Conservation (phyloP, 768 basidiomycete genomes). For the Kwoniella shandongensis region DNA sequence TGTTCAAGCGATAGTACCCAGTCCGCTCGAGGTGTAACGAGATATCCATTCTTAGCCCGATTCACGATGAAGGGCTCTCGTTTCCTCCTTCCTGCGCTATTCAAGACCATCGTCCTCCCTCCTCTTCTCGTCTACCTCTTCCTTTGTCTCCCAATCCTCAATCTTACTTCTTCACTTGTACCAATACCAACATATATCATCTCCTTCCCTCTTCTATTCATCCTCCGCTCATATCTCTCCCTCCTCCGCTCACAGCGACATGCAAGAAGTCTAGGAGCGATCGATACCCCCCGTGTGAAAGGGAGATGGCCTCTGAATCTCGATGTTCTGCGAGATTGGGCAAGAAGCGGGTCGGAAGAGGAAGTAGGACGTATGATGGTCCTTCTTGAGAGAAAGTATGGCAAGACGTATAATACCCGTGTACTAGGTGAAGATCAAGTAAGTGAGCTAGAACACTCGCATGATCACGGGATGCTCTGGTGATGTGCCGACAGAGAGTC, state of each 20-base stretch:
- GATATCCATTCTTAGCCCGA: neutral
- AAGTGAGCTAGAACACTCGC: conserved; percentile 5
- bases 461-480: neutral
- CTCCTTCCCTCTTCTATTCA: conserved; percentile 25
- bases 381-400: conserved; percentile 28
- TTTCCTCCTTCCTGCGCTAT: conserved; percentile 28
- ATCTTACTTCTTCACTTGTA: neutral
- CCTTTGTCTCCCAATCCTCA: neutral
- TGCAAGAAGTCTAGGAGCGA: conserved; percentile 23
- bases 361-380: conserved; percentile 49
- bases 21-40: too few species aligned
- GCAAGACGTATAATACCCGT: conserved; percentile 45
- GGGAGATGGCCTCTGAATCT: conserved; percentile 45
- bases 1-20: too few species aligned
- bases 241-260: neutral
- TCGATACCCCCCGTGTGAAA: conserved; percentile 28
- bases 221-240: conserved; percentile 17
- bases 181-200: conserved; percentile 16
- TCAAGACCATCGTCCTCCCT: conserved; percentile 33
- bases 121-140: conserved; percentile 10
- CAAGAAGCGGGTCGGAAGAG: conserved; percentile 39
- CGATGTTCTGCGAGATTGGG: conserved; percentile 45
- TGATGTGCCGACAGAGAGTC: neutral
- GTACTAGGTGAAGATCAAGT: conserved; percentile 50
- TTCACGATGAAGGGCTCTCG: conserved; percentile 23